These are phyloP conservation scores for Plasmodium gallinaceum DNA, from an alignment of 169 alveolate species.

Conservation along the genomic window DNA sequence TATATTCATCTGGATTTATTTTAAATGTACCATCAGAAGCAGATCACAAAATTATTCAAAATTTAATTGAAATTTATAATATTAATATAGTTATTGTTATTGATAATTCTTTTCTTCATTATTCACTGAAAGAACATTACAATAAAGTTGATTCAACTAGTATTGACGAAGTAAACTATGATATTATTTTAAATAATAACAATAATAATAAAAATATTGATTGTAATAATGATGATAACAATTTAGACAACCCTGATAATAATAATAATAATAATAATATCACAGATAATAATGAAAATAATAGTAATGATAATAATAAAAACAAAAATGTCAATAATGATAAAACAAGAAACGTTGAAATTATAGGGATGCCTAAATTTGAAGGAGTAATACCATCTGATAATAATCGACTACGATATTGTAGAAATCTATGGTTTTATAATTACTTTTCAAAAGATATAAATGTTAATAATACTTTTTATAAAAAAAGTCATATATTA, in stretches of 20 bases:
- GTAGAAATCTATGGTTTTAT: constrained; percentile 61
- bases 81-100: constrained; percentile 88
- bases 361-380: constrained; percentile 64
- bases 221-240: not conserved
- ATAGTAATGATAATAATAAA: not conserved
- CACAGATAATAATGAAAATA: not conserved
- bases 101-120: constrained; percentile 89
- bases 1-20: constrained; percentile 84
- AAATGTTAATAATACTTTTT: not conserved
- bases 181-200: not conserved
- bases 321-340: not conserved
- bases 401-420: constrained; percentile 35
- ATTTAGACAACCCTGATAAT: not conserved
- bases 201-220: not conserved
- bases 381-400: constrained; percentile 77
- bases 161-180: not conserved
- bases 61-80: constrained; percentile 85
- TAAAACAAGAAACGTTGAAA: constrained; percentile 3
- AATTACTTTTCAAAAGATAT: constrained; percentile 71
- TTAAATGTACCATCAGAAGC: constrained; percentile 92
- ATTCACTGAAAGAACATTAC: constrained; percentile 79
- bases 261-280: not conserved
- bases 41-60: constrained; percentile 80
- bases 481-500: constrained; percentile 49
- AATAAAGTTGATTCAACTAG: not conserved